Conservation (phyloP, 2,329 filamentous ascomycete species). For the Colletotrichum sp. region DNA sequence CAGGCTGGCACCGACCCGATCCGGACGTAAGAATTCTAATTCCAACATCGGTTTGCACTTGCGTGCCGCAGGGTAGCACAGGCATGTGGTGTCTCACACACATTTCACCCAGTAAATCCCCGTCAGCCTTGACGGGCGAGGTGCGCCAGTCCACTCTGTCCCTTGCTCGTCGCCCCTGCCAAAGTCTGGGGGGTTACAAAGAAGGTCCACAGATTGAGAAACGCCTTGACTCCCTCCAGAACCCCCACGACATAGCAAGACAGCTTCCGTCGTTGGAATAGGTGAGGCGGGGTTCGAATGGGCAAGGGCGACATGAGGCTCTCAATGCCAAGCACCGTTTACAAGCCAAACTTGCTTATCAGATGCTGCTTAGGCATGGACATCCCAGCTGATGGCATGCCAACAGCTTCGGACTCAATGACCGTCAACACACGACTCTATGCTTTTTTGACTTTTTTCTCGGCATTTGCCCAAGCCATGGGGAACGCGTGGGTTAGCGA, state of each 20-base stretch:
- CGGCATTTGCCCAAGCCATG: not conserved
- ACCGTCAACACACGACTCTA: not conserved
- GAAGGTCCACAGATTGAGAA: not conserved
- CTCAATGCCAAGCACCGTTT: not conserved
- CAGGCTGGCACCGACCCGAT: not conserved
- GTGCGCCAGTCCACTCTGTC: not conserved
- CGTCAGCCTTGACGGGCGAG: not conserved
- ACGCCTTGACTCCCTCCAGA: not conserved
- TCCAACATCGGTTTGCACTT: not conserved
- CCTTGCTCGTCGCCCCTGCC: not conserved
- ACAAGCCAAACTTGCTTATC: not conserved
- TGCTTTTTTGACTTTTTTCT: not conserved
- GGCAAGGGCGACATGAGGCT: not conserved
- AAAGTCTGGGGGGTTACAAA: not conserved
- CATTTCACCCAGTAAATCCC: not conserved
- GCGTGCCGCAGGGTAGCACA: not conserved
- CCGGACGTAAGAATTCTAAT: not conserved
- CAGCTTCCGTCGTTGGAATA: not conserved
- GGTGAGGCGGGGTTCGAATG: not conserved
- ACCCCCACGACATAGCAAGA: not conserved
- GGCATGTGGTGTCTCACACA: slow-evolving; percentile 18
- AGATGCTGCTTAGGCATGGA: not conserved
- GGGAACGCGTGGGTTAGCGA: not conserved
- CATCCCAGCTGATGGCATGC: not conserved
- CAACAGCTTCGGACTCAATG: not conserved